These are phyloP conservation scores for Ganoderma leucocontextum DNA, from an alignment of 1,284 basidiomycete genomes.

Conservation along the genomic window DNA sequence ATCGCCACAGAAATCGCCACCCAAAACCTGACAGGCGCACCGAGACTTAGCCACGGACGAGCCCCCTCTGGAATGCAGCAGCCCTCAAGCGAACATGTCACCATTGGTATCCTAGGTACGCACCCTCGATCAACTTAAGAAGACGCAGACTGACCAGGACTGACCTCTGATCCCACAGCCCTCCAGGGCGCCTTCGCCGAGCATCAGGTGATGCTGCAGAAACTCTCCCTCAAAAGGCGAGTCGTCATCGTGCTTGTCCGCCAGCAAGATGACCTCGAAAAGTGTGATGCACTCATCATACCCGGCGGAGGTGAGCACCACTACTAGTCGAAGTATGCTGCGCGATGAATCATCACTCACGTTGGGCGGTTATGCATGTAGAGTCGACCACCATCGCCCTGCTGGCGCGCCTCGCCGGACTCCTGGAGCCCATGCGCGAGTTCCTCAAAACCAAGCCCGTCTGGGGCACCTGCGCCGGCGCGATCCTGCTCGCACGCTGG, in stretches of 20 bases:
- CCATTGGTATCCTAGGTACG: constrained; percentile 48
- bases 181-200: constrained; percentile 95
- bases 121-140: not conserved
- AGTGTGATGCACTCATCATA: constrained; percentile 89
- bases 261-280: constrained; percentile 76
- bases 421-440: constrained; percentile 81
- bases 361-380: constrained; percentile 34
- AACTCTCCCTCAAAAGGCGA: constrained; percentile 54
- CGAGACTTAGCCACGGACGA: constrained; percentile 23
- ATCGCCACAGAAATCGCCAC: not conserved
- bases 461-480: constrained; percentile 98
- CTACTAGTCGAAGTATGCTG: not conserved
- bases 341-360: not conserved
- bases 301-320: constrained; percentile 79
- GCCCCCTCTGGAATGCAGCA: constrained; percentile 24
- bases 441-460: constrained; percentile 79
- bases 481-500: constrained; percentile 84
- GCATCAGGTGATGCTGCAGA: constrained; percentile 79
- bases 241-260: constrained; percentile 75
- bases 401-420: constrained; percentile 79
- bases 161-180: constrained; percentile 53
- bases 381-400: constrained; percentile 96
- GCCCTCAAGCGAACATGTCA: constrained; percentile 31
- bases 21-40: not conserved
- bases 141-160: not conserved